These are phyloP conservation scores for Proliferodiscus dingleyae DNA, from an alignment of 2,329 filamentous ascomycete species.

Conservation along the genomic window DNA sequence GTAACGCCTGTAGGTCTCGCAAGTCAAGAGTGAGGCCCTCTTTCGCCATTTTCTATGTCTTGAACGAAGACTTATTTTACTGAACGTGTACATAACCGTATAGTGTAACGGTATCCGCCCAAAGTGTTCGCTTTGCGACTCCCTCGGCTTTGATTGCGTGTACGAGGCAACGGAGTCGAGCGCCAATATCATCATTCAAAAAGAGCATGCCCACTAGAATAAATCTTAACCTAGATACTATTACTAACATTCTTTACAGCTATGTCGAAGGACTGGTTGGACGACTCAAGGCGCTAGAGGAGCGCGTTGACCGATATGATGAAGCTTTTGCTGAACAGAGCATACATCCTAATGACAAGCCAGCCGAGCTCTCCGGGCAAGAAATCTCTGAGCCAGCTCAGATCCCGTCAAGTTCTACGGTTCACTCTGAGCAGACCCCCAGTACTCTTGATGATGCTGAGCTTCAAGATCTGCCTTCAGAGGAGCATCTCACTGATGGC, in stretches of 20 bases:
- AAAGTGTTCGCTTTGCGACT: conserved; percentile 37
- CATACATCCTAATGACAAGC: too few species aligned
- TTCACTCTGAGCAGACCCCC: conserved; percentile 31
- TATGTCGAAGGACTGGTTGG: too few species aligned
- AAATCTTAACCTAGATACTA: not conserved
- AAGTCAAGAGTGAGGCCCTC: too few species aligned
- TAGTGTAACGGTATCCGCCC: conserved; percentile 41
- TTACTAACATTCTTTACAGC: conserved; percentile 5
- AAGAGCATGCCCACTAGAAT: conserved; percentile 34
- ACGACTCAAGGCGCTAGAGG: too few species aligned
- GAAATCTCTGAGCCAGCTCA: too few species aligned
- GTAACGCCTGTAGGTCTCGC: too few species aligned
- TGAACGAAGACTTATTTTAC: too few species aligned
- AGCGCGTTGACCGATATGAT: too few species aligned
- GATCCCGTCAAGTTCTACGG: conserved; percentile 28
- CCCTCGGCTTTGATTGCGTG: conserved; percentile 39
- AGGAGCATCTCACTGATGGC: conserved; percentile 26
- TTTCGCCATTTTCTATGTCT: too few species aligned
- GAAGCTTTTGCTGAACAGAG: too few species aligned
- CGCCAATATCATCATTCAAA: conserved; percentile 37
- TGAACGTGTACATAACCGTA: not conserved
- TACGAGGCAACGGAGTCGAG: conserved; percentile 35
- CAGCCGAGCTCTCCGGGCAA: too few species aligned
- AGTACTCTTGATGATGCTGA: conserved; percentile 11
- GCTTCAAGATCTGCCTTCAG: conserved; percentile 13